phyloP scores from a whole-genome alignment of 106 monocot genomes.

The Dendrobium nobile region DNA sequence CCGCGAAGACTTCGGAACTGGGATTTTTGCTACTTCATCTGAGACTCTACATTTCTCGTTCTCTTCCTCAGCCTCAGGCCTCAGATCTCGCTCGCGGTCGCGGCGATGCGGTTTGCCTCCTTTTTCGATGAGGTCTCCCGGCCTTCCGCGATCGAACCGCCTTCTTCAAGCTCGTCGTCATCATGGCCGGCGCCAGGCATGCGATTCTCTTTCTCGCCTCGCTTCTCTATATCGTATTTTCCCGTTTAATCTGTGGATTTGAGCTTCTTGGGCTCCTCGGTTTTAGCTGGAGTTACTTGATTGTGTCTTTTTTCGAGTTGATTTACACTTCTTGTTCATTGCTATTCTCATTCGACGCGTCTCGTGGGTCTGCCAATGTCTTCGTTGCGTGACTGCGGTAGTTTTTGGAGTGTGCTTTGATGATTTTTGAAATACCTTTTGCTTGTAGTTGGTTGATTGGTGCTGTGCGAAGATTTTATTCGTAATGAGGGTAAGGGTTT shows the following conservation, averaged over 20 bases:
- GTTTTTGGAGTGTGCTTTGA: background rate
- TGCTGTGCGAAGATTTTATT: background rate
- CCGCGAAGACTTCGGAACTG: background rate
- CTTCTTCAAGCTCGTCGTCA: constrained; percentile 29
- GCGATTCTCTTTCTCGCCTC: constrained; percentile 7
- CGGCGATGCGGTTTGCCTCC: constrained; percentile 17
- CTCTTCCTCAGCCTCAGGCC: constrained; percentile 8
- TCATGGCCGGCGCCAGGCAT: constrained; percentile 17
- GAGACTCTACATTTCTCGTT: background rate
- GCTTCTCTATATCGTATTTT: background rate
- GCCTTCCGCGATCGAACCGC: constrained; percentile 17
- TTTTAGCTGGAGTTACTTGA: background rate
- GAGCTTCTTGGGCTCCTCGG: background rate
- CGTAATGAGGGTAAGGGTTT: too few species aligned
- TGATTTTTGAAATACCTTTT: background rate
- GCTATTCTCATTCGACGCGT: background rate
- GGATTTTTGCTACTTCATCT: background rate
- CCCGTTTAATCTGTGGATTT: background rate
- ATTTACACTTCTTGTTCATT: background rate
- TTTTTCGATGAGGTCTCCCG: constrained; percentile 27
- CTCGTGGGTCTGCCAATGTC: background rate
- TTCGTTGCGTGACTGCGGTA: background rate
- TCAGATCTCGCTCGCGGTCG: background rate
- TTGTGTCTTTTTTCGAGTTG: background rate
- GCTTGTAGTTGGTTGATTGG: background rate